Base-by-base conservation (phyloP, 257 asterid genomes). In the Solanum megistacrolobum region DNA sequence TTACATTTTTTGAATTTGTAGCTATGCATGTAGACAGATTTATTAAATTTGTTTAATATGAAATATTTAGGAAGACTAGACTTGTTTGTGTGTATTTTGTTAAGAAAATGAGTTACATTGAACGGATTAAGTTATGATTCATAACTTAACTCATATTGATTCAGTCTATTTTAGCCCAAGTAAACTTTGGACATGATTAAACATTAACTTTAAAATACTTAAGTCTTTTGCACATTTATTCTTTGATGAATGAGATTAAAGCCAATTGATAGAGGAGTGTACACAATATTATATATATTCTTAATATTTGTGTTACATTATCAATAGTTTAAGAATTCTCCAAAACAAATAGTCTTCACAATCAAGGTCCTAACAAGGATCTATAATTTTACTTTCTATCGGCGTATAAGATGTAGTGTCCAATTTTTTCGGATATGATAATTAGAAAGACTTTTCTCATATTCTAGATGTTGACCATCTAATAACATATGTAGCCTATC, bases 401-500 rank as follows among this genome's bases (percentile, higher is more conserved):
- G 38, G 3, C 85, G 25, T 43, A 79, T 31, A 75, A 75, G 48
- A 78, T 78, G 23, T 4, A 78, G 35, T 41, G 60, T 39, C 84
- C 62, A 39, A 39, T 39, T 38, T 39, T 39, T 76, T 39, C 35
- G 7, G 16, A 78, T 39, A 5, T 78, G 16, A 41, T n/a, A 39
- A 6, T 78, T 4, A 13, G 1, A 78, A 78, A 39, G 84, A 39
- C 34, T 6, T 5, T 39, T 78, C 1, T n/a, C 60, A 78, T n/a
- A 6, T 39, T 27, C 52, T 92, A 88, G 88, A 62, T 65, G 68
- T 12, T 79, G 25, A 46, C 85, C 83, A 91, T 87, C 91, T 84
- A 83, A 48, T 3, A 58, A 20, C 34, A 60, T 36, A 12, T 60
- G 83, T 34, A 87, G 41, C n/a, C n/a, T 41, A n/a, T 87, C 69